Conservation (phyloP, 371 early-diverging fungal species). For the Sporodiniella umbellata region DNA sequence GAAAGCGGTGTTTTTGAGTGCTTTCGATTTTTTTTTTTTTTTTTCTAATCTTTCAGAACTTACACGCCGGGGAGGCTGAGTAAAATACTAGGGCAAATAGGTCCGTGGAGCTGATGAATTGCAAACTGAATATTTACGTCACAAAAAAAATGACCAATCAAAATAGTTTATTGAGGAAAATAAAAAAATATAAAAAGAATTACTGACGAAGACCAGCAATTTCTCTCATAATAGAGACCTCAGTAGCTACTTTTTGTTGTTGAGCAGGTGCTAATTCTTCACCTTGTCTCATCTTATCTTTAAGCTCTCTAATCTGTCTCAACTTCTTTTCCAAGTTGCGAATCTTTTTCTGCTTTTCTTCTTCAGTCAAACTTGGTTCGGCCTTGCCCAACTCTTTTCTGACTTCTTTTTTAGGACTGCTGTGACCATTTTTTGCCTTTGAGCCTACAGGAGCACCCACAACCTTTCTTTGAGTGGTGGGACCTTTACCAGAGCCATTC, state of each 20-base stretch:
- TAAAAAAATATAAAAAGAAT: neutral
- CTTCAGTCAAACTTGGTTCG: constrained; percentile 17
- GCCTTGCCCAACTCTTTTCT: constrained; percentile 6
- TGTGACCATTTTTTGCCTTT: constrained; percentile 13
- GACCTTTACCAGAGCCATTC: constrained; percentile 25
- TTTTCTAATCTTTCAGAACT: neutral
- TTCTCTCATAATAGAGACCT: constrained; percentile 41
- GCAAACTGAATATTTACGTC: neutral
- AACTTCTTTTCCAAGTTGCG: constrained; percentile 86
- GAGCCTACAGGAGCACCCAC: constrained; percentile 29
- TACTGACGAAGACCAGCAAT: constrained; percentile 25
- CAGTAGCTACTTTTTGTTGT: constrained; percentile 36
- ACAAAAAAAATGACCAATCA: neutral
- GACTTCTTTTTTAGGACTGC: constrained; percentile 2
- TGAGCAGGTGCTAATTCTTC: constrained; percentile 84
- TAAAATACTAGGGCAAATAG: neutral
- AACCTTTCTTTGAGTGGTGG: constrained; percentile 26
- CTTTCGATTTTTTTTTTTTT: neutral
- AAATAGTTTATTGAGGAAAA: neutral
- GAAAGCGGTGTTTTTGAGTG: constrained; percentile 1
- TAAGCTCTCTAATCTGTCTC: constrained; percentile 83
- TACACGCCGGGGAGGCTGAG: constrained; percentile 1
- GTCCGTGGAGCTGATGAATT: neutral
- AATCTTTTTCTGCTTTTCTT: constrained; percentile 80
- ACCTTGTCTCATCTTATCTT: constrained; percentile 73